Base-by-base conservation (phyloP, 1,139 yeast genomes). In the Arxiozyma slooffiae region DNA sequence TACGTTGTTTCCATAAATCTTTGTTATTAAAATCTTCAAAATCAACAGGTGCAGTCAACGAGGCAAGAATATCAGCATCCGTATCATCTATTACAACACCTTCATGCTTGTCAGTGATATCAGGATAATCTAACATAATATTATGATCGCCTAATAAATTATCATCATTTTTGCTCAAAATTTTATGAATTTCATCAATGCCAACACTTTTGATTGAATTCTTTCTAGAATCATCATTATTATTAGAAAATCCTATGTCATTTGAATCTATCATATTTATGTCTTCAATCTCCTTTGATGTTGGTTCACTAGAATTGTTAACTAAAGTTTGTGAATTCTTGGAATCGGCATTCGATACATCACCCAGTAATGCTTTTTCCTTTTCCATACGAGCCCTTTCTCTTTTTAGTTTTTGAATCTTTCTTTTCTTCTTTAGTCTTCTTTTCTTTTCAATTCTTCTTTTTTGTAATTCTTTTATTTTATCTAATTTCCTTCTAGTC, bases 1-100 rank as follows among this genome's bases (percentile, higher is more conserved):
- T 72, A 62, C 88, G 70, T 53, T 68, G 71, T 54, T 67, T 64
- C 64, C 67, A 62, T 22, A 59, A 41, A 0, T 60, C 55, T 9
- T 61, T 54, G 18, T 57, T 55, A 11, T 48, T 53, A 23, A 58
- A 51, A 46, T 57, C 56, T 38, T 52, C 55, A n/a, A 64, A 52
- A 41, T 57, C 59, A 8, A 65, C 61, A 2, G 69, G 69, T 14
- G 69, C 69, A n/a, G 68, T 62, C 22, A 65, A 53, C 16, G 68
- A 62, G 4, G 67, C 61, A 47, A 65, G 44, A 11, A 65, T 62
- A 52, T 63, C 65, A 1, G 64, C 64, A 49, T 65, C 67, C 2
- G 57, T 51, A 14, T 48, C 57, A 23, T 43, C 53, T 17, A 53
- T 48, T 34, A 42, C 46, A 3, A 45, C 46, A 41, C 46, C 56